A percentile compares a stretch with the other conserved stretches of the same genome.
Conservation (phyloP, 805 yeast species). For the Teunomyces lycoperdinae region DNA sequence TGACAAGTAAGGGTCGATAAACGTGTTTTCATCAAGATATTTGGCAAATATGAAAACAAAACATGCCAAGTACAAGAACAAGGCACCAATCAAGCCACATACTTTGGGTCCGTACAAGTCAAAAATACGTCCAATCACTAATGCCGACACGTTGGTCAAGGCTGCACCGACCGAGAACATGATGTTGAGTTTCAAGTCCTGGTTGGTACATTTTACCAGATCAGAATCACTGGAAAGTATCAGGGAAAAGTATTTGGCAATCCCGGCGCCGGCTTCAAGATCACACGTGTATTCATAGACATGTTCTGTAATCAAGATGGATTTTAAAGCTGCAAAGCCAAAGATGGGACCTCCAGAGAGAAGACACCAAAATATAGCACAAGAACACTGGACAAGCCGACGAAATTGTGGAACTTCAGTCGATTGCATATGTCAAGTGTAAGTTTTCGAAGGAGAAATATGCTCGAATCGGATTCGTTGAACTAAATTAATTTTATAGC, state of each 20-base stretch:
- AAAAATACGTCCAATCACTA: conserved; percentile 47
- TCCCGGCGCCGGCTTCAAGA: conserved; percentile 13
- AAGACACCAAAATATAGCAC: conserved; percentile 85
- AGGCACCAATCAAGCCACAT: conserved; percentile 53
- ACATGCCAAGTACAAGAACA: conserved; percentile 45
- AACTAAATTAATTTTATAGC: not conserved
- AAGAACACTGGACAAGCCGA: conserved; percentile 29
- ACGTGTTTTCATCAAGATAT: conserved; percentile 12
- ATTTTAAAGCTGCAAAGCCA: conserved; percentile 94
- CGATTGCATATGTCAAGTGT: conserved; percentile 1
- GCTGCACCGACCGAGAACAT: conserved; percentile 60
- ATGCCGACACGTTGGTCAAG: conserved; percentile 52
- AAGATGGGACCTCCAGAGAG: conserved; percentile 91
- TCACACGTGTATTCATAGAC: conserved; percentile 66
- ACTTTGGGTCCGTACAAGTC: conserved; percentile 52
- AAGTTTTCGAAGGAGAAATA: too few species aligned
- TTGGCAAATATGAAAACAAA: conserved; percentile 44
- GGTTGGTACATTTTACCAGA: conserved; percentile 46
- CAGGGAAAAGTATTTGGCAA: not conserved
- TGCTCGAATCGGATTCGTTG: too few species aligned
- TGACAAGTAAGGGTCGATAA: conserved; percentile 49
- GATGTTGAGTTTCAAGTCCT: conserved; percentile 54
- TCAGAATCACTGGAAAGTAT: conserved; percentile 5
- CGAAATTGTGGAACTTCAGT: conserved; percentile 15
- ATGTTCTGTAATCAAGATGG: conserved; percentile 72